Evolutionary conservation across 1,284 basidiomycete species (phyloP).

Genomic region (Moesziomyces sp.): DNA sequence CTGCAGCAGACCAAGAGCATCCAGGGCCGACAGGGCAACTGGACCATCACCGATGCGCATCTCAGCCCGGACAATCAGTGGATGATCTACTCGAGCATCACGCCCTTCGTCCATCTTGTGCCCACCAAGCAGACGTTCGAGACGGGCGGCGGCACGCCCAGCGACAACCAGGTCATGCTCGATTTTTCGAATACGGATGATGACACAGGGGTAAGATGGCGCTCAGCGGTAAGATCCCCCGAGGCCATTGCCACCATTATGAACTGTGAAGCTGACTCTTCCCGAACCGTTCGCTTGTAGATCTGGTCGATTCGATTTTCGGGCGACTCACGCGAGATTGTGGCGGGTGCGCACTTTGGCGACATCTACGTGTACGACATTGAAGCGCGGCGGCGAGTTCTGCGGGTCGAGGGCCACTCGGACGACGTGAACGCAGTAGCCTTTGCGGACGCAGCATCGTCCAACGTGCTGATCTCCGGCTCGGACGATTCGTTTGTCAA

Average conservation of each 20-base stretch:
- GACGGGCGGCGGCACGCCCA: constrained; percentile 33
- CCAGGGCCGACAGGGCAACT: constrained; percentile 57
- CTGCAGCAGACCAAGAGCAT: constrained; percentile 64
- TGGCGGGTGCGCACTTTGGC: constrained; percentile 74
- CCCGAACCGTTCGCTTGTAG: constrained; percentile 44
- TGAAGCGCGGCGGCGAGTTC: constrained; percentile 78
- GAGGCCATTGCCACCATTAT: too few species aligned
- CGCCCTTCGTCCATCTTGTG: constrained; percentile 82
- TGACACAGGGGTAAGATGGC: constrained; percentile 56
- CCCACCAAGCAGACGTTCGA: constrained; percentile 72
- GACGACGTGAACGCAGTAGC: constrained; percentile 95
- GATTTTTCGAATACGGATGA: constrained; percentile 69
- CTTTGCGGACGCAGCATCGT: constrained; percentile 90
- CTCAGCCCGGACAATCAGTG: constrained; percentile 89
- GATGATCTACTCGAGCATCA: constrained; percentile 80
- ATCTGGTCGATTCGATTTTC: constrained; percentile 96
- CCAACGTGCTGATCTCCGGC: constrained; percentile 91
- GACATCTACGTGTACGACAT: constrained; percentile 86
- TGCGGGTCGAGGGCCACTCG: constrained; percentile 83
- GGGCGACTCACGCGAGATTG: constrained; percentile 91
- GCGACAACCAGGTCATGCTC: constrained; percentile 60
- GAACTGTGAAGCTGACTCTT: not conserved
- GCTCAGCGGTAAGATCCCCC: constrained; percentile 53
- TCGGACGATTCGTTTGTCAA: constrained; percentile 94
- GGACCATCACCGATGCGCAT: constrained; percentile 78